phyloP scores from a whole-genome alignment of 345 rosid genomes.

The Brassica rapa region DNA sequence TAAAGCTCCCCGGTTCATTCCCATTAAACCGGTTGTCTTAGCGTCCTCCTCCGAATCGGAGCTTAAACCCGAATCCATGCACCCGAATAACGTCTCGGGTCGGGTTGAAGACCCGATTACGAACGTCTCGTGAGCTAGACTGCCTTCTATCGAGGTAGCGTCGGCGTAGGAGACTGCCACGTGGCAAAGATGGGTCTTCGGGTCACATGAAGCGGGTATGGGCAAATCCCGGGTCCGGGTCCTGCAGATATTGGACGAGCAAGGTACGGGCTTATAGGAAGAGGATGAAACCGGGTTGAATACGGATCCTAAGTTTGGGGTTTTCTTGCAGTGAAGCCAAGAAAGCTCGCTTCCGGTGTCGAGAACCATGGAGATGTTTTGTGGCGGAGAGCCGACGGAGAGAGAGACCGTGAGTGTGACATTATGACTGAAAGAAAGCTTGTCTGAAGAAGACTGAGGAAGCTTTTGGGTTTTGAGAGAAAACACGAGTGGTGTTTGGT shows the following conservation, averaged over 20 bases:
- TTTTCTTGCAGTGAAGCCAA: conserved; percentile 73
- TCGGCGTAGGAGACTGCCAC: conserved; percentile 71
- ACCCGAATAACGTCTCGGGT: conserved; percentile 59
- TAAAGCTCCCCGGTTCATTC: conserved; percentile 79
- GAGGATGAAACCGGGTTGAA: conserved; percentile 54
- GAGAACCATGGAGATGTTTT: conserved; percentile 70
- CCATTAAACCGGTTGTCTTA: conserved; percentile 72
- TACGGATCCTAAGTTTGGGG: conserved; percentile 43
- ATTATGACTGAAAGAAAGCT: conserved; percentile 65
- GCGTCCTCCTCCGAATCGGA: conserved; percentile 61
- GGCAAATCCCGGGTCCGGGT: conserved; percentile 62
- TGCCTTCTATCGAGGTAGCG: conserved; percentile 67
- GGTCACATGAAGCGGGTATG: conserved; percentile 64
- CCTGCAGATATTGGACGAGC: conserved; percentile 51
- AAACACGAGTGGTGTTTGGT: conserved; percentile 47
- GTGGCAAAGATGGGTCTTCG: conserved; percentile 53
- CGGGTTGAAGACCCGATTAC: conserved; percentile 47
- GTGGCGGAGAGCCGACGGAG: conserved; percentile 68
- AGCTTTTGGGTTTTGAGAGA: conserved; percentile 56
- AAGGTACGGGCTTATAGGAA: conserved; percentile 52
- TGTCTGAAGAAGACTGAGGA: conserved; percentile 61
- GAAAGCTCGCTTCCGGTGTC: conserved; percentile 89
- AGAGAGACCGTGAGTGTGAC: conserved; percentile 69
- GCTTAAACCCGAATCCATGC: conserved; percentile 72
- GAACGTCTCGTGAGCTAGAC: conserved; percentile 56